Base-by-base conservation (phyloP, 2,329 filamentous ascomycete genomes). In the Aspergillus fischeri region DNA sequence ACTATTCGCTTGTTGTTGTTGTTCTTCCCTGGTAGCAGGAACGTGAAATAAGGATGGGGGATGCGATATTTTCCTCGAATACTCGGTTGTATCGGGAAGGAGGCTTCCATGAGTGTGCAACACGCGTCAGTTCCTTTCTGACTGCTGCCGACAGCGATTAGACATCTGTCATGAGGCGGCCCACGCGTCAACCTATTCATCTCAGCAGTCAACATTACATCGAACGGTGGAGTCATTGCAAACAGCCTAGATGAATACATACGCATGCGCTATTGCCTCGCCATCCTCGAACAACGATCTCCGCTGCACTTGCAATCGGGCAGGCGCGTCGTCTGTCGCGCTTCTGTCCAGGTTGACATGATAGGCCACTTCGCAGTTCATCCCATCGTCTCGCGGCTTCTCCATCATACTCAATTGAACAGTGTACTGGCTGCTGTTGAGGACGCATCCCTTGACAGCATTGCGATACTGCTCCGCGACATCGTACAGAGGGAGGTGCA, bases 21-120 rank as follows among this genome's bases (percentile, higher is more conserved):
- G 8, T 41, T 25, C 8, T 51, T 20, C 3, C n/a, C 48, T 8
- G 45, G 45, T 1, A 56, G 54, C 3, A 51, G 29, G 28, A 56
- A 59, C 3, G 54, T 54, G 25, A 59, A 59, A 35, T 47, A 59
- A 24, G 57, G 57, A 42, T 56, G 53, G 1, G 57, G 57, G 11
- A 59, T 47, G 11, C 7, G 28, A n/a, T 59, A 53, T 25, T 53
- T 48, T 11, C 54, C 54, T 44, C 56, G 28, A 44, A 55, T 52
- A 25, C 49, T 58, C n/a, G 53, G 49, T 3, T 25, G 29, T 42
- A 58, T 24, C 3, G 57, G 57, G 32, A 52, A 53, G 0, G 53
- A 59, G 7, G 20, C 41, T 9, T 29, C 42, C 57, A 59, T 59
- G 14, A 45, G 9, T n/a, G 49, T 42, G 21, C 35, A 45, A 17